These are phyloP conservation scores for Ustilago trichophora DNA, from an alignment of 1,284 basidiomycete genomes.

Conservation along the genomic window DNA sequence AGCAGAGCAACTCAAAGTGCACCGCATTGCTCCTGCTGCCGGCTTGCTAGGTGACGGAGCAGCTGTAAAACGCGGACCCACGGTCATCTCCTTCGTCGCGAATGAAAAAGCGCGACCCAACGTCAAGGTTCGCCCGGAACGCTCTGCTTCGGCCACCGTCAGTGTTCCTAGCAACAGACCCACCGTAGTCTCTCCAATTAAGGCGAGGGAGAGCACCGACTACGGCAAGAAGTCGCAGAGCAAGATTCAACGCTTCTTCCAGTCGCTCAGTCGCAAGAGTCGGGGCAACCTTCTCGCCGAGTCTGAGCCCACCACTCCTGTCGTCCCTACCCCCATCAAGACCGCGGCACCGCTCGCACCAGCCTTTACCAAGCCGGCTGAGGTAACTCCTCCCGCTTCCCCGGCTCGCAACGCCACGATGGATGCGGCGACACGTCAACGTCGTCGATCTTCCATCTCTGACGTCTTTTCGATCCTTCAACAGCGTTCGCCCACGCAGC, in stretches of 20 bases:
- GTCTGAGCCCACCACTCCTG: neutral
- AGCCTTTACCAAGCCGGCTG: neutral
- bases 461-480: constrained; percentile 32
- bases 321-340: neutral
- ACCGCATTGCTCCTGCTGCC: neutral
- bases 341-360: neutral
- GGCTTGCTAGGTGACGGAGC: constrained; percentile 1
- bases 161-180: no score
- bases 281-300: constrained; percentile 4
- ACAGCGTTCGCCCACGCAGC: constrained; percentile 2
- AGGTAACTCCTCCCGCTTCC: neutral
- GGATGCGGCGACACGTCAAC: constrained; percentile 2
- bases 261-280: constrained; percentile 22
- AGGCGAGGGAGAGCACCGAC: neutral
- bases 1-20: constrained; percentile 19
- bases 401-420: constrained; percentile 3
- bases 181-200: no score
- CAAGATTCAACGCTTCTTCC: constrained; percentile 41
- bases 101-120: no score
- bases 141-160: neutral
- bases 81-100: constrained; percentile 25
- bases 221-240: constrained; percentile 5
- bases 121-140: neutral
- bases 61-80: constrained; percentile 20
- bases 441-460: constrained; percentile 18